Conservation (phyloP, 1,284 basidiomycete species). For the Cystobasidium slooffiae region DNA sequence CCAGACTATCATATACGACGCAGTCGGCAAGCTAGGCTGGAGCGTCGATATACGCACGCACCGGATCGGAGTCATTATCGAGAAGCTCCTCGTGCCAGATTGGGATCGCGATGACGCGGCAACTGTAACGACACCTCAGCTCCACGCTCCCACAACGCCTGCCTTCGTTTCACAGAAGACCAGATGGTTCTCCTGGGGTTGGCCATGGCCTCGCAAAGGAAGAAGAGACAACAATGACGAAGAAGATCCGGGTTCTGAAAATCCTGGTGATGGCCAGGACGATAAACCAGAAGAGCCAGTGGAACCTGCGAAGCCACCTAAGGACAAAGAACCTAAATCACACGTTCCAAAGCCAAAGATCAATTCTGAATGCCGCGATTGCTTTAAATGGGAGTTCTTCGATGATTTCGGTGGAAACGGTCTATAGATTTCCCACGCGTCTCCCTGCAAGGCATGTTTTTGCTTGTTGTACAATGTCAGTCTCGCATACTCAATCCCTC, state of each 20-base stretch:
- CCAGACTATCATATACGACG: conserved; percentile 83
- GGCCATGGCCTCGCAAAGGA: conserved; percentile 33
- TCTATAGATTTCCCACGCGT: too few relatives aligned
- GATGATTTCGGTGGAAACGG: conserved; percentile 25
- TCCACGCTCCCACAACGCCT: background rate
- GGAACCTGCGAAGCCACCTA: background rate
- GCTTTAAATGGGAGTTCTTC: conserved; percentile 51
- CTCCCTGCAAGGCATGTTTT: too few relatives aligned
- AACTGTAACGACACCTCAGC: background rate
- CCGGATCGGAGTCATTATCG: conserved; percentile 74
- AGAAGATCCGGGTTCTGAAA: conserved; percentile 35
- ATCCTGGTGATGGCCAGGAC: conserved; percentile 36
- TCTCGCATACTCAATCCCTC: too few relatives aligned
- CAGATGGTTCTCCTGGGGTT: conserved; percentile 15
- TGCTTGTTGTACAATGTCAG: too few relatives aligned
- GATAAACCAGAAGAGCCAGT: background rate
- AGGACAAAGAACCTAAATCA: conserved; percentile 10
- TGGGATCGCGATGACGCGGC: conserved; percentile 64
- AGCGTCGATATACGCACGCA: conserved; percentile 76
- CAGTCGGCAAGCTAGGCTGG: conserved; percentile 82
- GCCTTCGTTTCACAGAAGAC: background rate
- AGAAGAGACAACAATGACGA: conserved; percentile 37
- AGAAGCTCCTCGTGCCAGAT: conserved; percentile 71
- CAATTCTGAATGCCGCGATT: conserved; percentile 52
- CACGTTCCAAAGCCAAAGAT: conserved; percentile 49